Evolutionary conservation across 495 filamentous ascomycete genomes (phyloP), one percentile per base, ranked within the genome.

Genomic region (Penicillium paradoxum): DNA sequence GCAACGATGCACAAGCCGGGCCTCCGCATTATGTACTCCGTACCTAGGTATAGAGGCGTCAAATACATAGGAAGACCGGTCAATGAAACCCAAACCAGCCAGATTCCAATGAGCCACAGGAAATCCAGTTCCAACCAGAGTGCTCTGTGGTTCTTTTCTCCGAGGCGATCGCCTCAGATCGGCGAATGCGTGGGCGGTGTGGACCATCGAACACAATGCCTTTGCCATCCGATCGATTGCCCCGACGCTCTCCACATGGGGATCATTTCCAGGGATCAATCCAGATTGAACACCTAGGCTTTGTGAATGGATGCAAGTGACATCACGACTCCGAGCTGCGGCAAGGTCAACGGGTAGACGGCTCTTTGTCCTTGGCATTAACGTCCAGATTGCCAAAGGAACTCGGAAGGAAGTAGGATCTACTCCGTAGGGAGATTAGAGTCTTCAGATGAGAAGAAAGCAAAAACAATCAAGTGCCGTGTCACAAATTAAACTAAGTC

Each of bases 311-410:
- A 17, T 37, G 34, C n/a, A 4, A 6, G 32, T 47, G 45, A 48
- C 32, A 37, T 37, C 45, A 48, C 32, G 32, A 27, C 30, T 46
- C 13, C 6, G 19, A 6, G 11, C 38, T 24, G 39, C 14, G 6
- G 22, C 6, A 15, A 21, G 11, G 18, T 32, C n/a, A n/a, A n/a
- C n/a, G n/a, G n/a, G n/a, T n/a, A n/a, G n/a, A n/a, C n/a, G n/a
- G n/a, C n/a, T n/a, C n/a, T n/a, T n/a, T n/a, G n/a, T 8, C 29
- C 7, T 27, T 48, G 45, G 45, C 45, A 47, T 47, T 46, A 17
- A 9, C n/a, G 33, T 36, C 33, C 14, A 36, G 33, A 36, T n/a
- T 36, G 2, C 11, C 3, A 32, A 8, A 32, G 30, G 30, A 13
- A 5, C 30, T 32, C 30, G 30, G 30, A 40, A 3, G 18, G n/a